Evolutionary conservation across 768 basidiomycete genomes (phyloP), one percentile per base, ranked within the genome.

Genomic region (Xerocomus potaroensis): DNA sequence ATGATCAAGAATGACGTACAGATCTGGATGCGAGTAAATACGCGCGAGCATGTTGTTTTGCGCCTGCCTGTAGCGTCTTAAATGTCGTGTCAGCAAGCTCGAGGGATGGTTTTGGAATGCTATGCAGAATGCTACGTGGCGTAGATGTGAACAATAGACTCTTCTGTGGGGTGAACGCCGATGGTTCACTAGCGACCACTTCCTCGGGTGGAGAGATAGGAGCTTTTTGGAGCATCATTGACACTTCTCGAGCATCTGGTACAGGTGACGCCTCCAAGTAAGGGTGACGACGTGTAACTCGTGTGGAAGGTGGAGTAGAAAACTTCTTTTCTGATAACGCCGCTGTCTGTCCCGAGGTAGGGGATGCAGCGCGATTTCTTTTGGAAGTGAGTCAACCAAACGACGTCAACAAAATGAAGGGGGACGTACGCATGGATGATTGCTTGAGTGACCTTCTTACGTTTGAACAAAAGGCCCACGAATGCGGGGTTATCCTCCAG

Each of bases 401-500:
- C 22, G 14, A 41, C 3, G 11, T 12, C 33, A 31, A 10, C 23
- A 15, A 35, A 19, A 14, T 7, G 12, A 41, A 22, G 16, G 35
- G 38, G 18, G 38, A 51, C 59, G 42, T 21, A 55, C 60, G 42
- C 40, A 18, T 46, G 44, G 38, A 31, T 41, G 33, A 36, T 23
- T 7, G 48, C 60, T 32, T 41, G 61, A 27, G 42, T 60, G 62
- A 12, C 54, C 70, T 69, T 59, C 71, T 67, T 53, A 70, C 67
- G 45, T 66, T 35, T 66, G 9, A 35, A 63, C 51, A 71, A 83
- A 15, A 87, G 68, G 16, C 84, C 83, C 5, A 74, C 49, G 56
- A 84, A 87, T 1, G 47, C 57, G 15, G 80, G 76, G 41, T 83
- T 69, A 23, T 81, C 79, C 54, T 81, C 80, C 21, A 85, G 70